Evolutionary conservation across 257 asterid species (phyloP).

Genomic region (Salvia hispanica): DNA sequence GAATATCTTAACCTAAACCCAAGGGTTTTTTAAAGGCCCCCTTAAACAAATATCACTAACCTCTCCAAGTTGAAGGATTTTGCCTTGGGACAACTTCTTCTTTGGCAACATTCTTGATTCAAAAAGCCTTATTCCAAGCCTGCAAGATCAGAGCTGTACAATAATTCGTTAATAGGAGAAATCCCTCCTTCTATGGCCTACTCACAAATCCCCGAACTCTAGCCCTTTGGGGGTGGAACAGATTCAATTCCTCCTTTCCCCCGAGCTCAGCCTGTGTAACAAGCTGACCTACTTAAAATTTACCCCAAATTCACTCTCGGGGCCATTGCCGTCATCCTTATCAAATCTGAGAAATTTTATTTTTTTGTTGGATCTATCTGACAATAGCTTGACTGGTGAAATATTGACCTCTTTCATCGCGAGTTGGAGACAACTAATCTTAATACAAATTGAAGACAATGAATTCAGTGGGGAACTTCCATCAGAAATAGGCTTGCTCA

Average conservation of each 20-base stretch:
- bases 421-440: conserved; percentile 58
- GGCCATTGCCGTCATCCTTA: conserved; percentile 68
- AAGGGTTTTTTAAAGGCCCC: conserved; percentile 60
- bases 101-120: not conserved
- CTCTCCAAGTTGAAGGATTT: too few species aligned
- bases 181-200: too few species aligned
- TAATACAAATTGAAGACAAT: conserved; percentile 74
- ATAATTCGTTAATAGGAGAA: conserved; percentile 61
- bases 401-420: conserved; percentile 44
- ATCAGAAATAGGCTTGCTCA: too few species aligned
- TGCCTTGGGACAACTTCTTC: too few species aligned
- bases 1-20: conserved; percentile 50
- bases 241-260: too few species aligned
- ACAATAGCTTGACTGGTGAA: conserved; percentile 60
- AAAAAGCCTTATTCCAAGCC: conserved; percentile 39
- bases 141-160: conserved; percentile 43
- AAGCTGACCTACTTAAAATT: too few species aligned
- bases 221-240: too few species aligned
- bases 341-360: conserved; percentile 58
- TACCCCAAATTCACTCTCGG: conserved; percentile 54
- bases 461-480: too few species aligned
- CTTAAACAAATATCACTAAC: too few species aligned
- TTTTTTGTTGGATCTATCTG: conserved; percentile 57
- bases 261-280: too few species aligned
- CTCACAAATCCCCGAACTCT: too few species aligned